phyloP scores from a whole-genome alignment of 2,329 filamentous ascomycete genomes.

The Mycosphaerella sp. region DNA sequence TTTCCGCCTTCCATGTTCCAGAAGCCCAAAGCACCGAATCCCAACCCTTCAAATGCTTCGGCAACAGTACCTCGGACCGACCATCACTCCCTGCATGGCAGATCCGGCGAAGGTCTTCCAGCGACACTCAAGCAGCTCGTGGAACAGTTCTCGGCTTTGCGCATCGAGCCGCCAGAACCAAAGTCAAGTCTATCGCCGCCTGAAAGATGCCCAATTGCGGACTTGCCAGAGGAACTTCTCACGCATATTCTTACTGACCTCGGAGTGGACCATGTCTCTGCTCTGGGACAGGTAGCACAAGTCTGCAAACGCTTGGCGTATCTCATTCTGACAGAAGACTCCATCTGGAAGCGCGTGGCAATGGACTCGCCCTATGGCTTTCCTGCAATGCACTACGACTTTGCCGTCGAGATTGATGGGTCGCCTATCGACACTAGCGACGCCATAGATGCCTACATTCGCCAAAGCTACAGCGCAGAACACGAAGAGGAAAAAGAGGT shows the following conservation, averaged over 20 bases:
- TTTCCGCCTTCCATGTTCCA: constrained; percentile 60
- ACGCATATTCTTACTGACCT: constrained; percentile 69
- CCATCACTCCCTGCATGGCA: constrained; percentile 48
- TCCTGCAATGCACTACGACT: constrained; percentile 74
- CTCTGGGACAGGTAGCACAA: constrained; percentile 66
- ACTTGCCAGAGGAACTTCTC: constrained; percentile 76
- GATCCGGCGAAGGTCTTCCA: constrained; percentile 36
- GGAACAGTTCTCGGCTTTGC: constrained; percentile 62
- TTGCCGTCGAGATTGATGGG: constrained; percentile 56
- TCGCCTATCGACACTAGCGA: constrained; percentile 30
- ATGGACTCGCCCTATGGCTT: constrained; percentile 62
- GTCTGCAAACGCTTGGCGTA: constrained; percentile 87
- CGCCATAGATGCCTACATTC: constrained; percentile 23
- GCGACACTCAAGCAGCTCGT: constrained; percentile 61
- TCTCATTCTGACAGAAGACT: constrained; percentile 74
- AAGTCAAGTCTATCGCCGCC: constrained; percentile 63
- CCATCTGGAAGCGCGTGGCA: constrained; percentile 72
- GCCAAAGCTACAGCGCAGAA: background rate
- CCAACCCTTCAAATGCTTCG: constrained; percentile 41
- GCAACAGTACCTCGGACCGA: constrained; percentile 48
- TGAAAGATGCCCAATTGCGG: constrained; percentile 73
- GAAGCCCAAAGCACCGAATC: constrained; percentile 41
- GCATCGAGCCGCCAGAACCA: constrained; percentile 62
- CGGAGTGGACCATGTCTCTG: constrained; percentile 66
- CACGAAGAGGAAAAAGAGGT: constrained; percentile 20